A percentile compares a stretch with the other conserved stretches of the same genome.
Conservation (phyloP, 2,329 filamentous ascomycete genomes). For the Colletotrichum liriopes region DNA sequence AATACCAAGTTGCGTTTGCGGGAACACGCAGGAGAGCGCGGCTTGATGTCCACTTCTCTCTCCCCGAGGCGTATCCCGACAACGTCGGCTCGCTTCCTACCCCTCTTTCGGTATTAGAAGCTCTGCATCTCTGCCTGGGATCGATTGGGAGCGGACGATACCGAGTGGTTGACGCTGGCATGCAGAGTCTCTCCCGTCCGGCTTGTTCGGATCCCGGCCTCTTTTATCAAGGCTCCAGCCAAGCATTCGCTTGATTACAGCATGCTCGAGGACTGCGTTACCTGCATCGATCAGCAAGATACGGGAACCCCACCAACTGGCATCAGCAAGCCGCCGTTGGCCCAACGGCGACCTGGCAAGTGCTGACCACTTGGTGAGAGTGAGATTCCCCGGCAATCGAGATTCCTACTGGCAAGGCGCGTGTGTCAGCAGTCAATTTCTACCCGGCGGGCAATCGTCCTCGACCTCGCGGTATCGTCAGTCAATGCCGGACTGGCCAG, state of each 20-base stretch:
- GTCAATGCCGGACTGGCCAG: constrained; percentile 1
- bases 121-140: constrained; percentile 32
- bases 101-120: constrained; percentile 34
- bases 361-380: constrained; percentile 11
- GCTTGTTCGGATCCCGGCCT: neutral
- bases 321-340: constrained; percentile 22
- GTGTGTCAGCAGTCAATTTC: constrained; percentile 1
- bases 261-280: constrained; percentile 30
- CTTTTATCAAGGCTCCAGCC: neutral
- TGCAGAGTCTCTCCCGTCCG: neutral
- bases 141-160: neutral
- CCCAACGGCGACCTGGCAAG: constrained; percentile 16
- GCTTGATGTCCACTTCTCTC: constrained; percentile 1
- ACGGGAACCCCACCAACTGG: constrained; percentile 13
- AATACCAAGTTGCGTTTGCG: constrained; percentile 23
- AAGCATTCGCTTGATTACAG: constrained; percentile 5
- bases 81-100: constrained; percentile 18
- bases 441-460: neutral
- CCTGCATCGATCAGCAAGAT: constrained; percentile 17
- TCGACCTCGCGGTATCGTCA: constrained; percentile 23
- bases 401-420: neutral
- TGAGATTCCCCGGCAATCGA: constrained; percentile 13
- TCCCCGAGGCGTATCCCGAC: constrained; percentile 12
- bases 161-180: constrained; percentile 9
- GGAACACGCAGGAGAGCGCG: constrained; percentile 24